Percentiles rank a stretch among this genome's conserved stretches.
Evolutionary conservation across 192 early-diverging fungal species (phyloP).

Genomic region (Coemansia sp.): DNA sequence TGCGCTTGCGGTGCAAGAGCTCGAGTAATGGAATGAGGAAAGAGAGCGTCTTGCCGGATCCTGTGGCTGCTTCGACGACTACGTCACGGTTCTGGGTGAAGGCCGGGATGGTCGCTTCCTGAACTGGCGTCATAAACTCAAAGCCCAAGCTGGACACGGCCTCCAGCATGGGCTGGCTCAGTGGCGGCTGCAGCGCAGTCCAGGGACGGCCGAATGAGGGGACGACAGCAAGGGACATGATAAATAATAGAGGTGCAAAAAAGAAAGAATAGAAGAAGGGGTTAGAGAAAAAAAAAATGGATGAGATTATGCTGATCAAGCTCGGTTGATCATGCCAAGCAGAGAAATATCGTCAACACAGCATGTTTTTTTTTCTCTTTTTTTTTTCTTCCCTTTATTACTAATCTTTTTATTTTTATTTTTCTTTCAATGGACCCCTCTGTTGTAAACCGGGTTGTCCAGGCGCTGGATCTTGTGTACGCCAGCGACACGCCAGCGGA

Average conservation of each 20-base stretch:
- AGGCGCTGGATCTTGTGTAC: conserved; percentile 42
- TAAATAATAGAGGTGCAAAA: neutral
- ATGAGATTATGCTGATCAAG: too few species aligned
- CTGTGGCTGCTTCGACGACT: conserved; percentile 93
- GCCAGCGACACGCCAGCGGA: conserved; percentile 17
- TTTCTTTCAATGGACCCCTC: conserved; percentile 19
- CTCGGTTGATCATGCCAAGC: neutral
- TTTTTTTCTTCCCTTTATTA: too few species aligned
- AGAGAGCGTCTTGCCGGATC: conserved; percentile 93
- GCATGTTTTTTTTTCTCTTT: neutral
- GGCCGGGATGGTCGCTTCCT: conserved; percentile 85
- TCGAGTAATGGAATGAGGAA: conserved; percentile 92
- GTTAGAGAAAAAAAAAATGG: neutral
- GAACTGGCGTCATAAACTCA: conserved; percentile 89
- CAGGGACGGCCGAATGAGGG: conserved; percentile 63
- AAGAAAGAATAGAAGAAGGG: neutral
- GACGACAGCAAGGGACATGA: conserved; percentile 7
- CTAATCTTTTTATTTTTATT: neutral
- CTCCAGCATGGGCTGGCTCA: conserved; percentile 57
- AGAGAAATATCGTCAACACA: neutral
- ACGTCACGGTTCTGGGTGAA: conserved; percentile 94
- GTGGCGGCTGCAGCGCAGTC: conserved; percentile 58
- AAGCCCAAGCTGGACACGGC: conserved; percentile 69
- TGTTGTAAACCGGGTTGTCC: conserved; percentile 14
- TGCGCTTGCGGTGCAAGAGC: conserved; percentile 66